Evolutionary conservation across 805 yeast species (phyloP).

Genomic region (Yarrowia sp.): DNA sequence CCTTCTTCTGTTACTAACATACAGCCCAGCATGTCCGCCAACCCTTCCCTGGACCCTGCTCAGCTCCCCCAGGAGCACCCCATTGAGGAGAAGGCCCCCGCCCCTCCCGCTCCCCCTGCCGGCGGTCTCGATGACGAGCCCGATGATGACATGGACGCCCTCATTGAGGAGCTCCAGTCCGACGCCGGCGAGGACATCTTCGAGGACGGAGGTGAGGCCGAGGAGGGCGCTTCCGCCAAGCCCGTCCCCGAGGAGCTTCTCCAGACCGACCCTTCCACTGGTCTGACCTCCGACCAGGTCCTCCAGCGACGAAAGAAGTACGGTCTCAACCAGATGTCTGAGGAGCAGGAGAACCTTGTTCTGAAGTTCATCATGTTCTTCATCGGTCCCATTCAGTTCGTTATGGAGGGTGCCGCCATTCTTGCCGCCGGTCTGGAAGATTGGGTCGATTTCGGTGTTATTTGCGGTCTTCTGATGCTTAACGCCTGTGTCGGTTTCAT

Average conservation of each 20-base stretch:
- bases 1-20: not conserved
- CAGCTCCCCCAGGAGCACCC: slow-evolving; percentile 36
- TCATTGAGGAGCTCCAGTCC: slow-evolving; percentile 68
- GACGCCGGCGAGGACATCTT: slow-evolving; percentile 49
- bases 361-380: slow-evolving; percentile 82
- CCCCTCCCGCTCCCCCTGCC: slow-evolving; percentile 40
- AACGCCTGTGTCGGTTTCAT: slow-evolving; percentile 94
- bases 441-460: slow-evolving; percentile 99
- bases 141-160: slow-evolving; percentile 61
- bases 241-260: slow-evolving; percentile 83
- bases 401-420: slow-evolving; percentile 94
- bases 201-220: slow-evolving; percentile 38
- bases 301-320: slow-evolving; percentile 80
- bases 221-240: slow-evolving; percentile 59
- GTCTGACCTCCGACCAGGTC: slow-evolving; percentile 78
- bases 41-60: slow-evolving; percentile 28
- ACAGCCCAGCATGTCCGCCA: slow-evolving; percentile 27
- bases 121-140: slow-evolving; percentile 51
- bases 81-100: slow-evolving; percentile 43
- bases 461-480: slow-evolving; percentile 77
- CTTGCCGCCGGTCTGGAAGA: slow-evolving; percentile 95
- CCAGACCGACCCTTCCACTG: slow-evolving; percentile 74
- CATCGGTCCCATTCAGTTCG: slow-evolving; percentile 95
- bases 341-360: slow-evolving; percentile 76
- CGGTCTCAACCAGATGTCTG: slow-evolving; percentile 89